Conservation (phyloP, 139 green algal species). For the Chlorella sorokiniana region DNA sequence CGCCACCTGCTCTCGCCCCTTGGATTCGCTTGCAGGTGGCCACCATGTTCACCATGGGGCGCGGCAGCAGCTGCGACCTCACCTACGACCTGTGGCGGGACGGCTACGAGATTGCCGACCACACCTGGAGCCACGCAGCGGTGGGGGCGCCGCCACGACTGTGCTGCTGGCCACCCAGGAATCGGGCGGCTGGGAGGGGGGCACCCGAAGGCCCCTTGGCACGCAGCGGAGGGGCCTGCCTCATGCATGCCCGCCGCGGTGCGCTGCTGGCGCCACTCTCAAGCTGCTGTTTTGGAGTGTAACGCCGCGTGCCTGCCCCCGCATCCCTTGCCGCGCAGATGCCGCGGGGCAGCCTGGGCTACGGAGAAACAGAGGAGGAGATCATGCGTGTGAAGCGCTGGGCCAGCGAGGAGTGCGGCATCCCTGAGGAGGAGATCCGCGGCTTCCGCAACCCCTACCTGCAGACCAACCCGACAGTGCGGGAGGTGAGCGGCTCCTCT, state of each 20-base stretch:
- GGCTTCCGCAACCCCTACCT: slow-evolving; percentile 25
- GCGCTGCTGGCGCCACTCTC: too few relatives aligned
- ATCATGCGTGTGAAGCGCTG: slow-evolving; percentile 11
- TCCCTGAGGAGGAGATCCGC: slow-evolving; percentile 20
- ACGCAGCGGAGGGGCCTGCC: too few relatives aligned
- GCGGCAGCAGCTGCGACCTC: not conserved
- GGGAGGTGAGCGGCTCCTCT: not conserved
- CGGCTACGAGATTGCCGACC: slow-evolving; percentile 32
- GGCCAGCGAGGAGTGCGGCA: slow-evolving; percentile 26
- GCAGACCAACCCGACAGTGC: not conserved
- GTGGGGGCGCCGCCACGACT: not conserved
- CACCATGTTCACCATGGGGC: slow-evolving; percentile 15
- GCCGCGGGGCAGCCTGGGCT: not conserved
- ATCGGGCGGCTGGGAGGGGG: too few relatives aligned
- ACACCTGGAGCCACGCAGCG: slow-evolving; percentile 8
- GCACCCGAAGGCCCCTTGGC: too few relatives aligned
- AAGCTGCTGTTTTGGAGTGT: too few relatives aligned
- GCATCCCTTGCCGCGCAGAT: not conserved
- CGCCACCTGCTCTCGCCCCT: not conserved
- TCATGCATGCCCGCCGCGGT: too few relatives aligned
- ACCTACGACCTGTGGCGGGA: not conserved
- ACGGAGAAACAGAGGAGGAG: not conserved
- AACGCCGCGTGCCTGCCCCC: too few relatives aligned
- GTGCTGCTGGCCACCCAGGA: too few relatives aligned
- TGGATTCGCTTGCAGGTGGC: not conserved